Conservation (phyloP, 768 basidiomycete genomes). For the Daedaleopsis sinensis region DNA sequence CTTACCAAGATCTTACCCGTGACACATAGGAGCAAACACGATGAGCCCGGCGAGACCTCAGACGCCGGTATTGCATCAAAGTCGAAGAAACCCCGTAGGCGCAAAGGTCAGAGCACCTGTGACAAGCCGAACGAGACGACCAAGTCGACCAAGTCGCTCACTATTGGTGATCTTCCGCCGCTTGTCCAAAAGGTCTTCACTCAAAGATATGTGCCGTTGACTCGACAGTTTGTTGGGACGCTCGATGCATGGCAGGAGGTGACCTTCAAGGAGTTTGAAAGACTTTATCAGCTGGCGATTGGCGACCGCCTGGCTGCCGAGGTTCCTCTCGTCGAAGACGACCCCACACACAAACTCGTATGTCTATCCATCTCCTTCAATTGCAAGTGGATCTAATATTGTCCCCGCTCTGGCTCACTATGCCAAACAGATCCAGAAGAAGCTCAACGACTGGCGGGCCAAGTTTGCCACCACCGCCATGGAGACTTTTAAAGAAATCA, state of each 20-base stretch:
- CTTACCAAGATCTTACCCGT: no score
- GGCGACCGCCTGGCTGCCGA: background rate
- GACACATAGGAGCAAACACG: no score
- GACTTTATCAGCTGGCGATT: background rate
- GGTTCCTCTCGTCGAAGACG: background rate
- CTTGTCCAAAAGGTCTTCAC: background rate
- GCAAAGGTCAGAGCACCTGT: no score
- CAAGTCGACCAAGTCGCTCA: background rate
- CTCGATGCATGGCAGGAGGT: background rate
- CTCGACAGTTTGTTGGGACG: background rate
- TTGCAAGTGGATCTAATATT: no score
- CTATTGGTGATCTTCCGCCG: background rate
- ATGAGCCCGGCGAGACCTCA: no score
- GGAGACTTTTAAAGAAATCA: background rate
- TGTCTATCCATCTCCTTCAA: background rate
- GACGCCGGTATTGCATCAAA: no score
- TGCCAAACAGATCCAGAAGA: background rate
- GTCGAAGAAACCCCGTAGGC: no score
- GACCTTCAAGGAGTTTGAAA: background rate
- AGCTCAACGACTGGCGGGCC: background rate
- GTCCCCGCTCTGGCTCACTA: no score
- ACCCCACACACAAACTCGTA: background rate
- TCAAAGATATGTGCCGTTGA: background rate
- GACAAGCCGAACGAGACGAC: no score
- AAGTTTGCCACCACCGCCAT: background rate